Evolutionary conservation across 106 monocot genomes (phyloP).

Genomic region (Allium cepa): DNA sequence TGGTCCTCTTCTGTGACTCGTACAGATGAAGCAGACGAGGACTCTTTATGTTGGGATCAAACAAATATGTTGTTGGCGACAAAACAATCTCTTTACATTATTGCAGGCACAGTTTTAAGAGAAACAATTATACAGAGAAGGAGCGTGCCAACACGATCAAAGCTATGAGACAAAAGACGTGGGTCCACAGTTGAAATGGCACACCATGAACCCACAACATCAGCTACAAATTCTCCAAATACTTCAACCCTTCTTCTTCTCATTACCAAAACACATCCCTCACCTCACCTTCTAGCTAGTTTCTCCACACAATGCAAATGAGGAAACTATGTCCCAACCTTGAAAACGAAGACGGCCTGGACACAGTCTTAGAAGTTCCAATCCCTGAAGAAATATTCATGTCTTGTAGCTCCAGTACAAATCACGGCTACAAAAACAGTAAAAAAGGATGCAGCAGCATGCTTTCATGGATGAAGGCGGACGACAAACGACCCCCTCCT

Average conservation of each 20-base stretch:
- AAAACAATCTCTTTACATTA: too few species aligned
- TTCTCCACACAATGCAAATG: conserved; percentile 19
- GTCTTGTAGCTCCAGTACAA: conserved; percentile 9
- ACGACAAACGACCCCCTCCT: background rate
- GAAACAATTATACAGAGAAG: background rate
- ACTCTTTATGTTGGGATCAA: too few species aligned
- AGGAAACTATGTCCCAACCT: conserved; percentile 72
- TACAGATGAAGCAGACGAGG: too few species aligned
- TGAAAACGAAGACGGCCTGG: conserved; percentile 51
- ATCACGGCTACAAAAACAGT: conserved; percentile 7
- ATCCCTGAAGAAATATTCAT: conserved; percentile 57
- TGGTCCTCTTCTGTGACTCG: too few species aligned
- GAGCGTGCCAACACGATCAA: background rate
- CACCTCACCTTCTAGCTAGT: background rate
- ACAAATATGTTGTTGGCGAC: too few species aligned
- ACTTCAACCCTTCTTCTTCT: too few species aligned
- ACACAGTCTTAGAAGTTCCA: conserved; percentile 52
- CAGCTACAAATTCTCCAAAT: background rate
- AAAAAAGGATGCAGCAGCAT: conserved; percentile 25
- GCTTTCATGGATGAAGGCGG: conserved; percentile 32
- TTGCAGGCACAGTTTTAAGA: too few species aligned
- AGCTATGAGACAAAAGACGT: too few species aligned
- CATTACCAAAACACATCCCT: too few species aligned
- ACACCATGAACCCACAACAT: background rate
- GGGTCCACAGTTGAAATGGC: background rate